A percentile compares a stretch with the other conserved stretches of the same genome.
phyloP scores from a whole-genome alignment of 352 stramenopile genomes.

The Hyaloperonospora brassicae region DNA sequence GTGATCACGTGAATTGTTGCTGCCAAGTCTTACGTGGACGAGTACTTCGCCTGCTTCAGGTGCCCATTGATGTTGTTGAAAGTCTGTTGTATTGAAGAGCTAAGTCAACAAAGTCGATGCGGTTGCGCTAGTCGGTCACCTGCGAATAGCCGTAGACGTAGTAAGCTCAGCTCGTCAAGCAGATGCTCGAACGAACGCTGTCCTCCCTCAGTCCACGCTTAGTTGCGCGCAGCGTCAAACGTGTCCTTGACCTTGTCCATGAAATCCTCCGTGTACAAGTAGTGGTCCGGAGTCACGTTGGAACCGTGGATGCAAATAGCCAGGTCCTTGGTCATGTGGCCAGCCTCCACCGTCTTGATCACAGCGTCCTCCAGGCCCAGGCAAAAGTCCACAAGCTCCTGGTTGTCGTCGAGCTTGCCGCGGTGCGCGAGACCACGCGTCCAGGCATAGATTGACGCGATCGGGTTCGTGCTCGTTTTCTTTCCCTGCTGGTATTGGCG shows the following conservation, averaged over 20 bases:
- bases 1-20: no score
- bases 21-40: no score
- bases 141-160: conserved; percentile 20
- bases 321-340: conserved; percentile 82
- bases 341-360: conserved; percentile 67
- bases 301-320: conserved; percentile 68
- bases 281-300: conserved; percentile 43
- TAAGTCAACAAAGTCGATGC: conserved; percentile 19
- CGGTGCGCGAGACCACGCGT: conserved; percentile 64
- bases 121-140: conserved; percentile 15
- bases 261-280: conserved; percentile 64
- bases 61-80: conserved; percentile 1
- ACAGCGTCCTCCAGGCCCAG: conserved; percentile 53
- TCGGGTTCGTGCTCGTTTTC: conserved; percentile 72
- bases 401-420: conserved; percentile 70
- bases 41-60: no score
- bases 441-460: conserved; percentile 78
- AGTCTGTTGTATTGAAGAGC: conserved; percentile 22
- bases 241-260: conserved; percentile 84
- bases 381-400: conserved; percentile 53
- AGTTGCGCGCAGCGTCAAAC: conserved; percentile 49
- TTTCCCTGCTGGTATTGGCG: conserved; percentile 77
- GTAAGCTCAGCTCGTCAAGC: conserved; percentile 23
- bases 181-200: neutral
- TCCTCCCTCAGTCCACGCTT: conserved; percentile 8